phyloP scores from a whole-genome alignment of 169 alveolate species.

The Cryptosporidium sp. region DNA sequence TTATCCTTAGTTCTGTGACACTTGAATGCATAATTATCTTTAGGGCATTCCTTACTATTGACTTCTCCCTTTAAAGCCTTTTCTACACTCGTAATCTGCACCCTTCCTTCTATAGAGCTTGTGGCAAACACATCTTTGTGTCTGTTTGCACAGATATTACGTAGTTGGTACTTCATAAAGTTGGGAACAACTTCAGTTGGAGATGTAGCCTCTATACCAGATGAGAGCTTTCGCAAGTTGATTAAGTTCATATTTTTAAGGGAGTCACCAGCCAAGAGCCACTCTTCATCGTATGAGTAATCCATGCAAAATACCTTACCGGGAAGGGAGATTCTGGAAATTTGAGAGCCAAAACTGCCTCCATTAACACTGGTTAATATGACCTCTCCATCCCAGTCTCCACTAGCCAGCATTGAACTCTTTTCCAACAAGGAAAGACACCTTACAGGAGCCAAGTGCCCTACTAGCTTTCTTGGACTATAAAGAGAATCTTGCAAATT shows the following conservation, averaged over 20 bases:
- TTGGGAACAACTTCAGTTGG: conserved; percentile 42
- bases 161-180: conserved; percentile 66
- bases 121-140: conserved; percentile 72
- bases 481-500: background rate
- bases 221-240: conserved; percentile 51
- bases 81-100: conserved; percentile 41
- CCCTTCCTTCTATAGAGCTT: conserved; percentile 72
- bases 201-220: background rate
- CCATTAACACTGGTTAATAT: conserved; percentile 4
- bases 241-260: conserved; percentile 58
- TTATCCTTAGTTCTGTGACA: conserved; percentile 70
- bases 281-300: conserved; percentile 24
- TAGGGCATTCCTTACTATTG: conserved; percentile 40
- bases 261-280: conserved; percentile 64
- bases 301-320: conserved; percentile 75
- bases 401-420: conserved; percentile 50
- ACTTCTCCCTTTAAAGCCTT: conserved; percentile 44
- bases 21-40: conserved; percentile 68
- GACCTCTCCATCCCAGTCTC: conserved; percentile 66
- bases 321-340: conserved; percentile 19
- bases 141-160: conserved; percentile 48
- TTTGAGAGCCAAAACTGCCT: background rate
- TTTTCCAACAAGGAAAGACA: conserved; percentile 38
- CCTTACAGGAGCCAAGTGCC: conserved; percentile 59
- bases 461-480: conserved; percentile 17